Conservation (phyloP, 192 early-diverging fungal species). For the Rhizophagus sp. region DNA sequence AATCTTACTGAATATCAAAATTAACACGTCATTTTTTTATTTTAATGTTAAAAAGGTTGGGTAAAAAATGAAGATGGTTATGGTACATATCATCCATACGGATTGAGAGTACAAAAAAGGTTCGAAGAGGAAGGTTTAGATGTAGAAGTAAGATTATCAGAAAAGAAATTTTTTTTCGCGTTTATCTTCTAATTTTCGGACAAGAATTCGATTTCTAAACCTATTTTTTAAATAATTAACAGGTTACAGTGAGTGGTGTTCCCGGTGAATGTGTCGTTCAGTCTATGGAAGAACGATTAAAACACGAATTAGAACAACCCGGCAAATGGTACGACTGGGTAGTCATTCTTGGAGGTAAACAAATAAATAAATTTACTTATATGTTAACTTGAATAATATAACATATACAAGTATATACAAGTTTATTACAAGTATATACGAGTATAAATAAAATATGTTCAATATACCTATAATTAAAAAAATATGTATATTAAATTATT, state of each 20-base stretch:
- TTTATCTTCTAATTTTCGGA: neutral
- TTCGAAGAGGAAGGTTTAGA: slow-evolving; percentile 32
- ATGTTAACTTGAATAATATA: no score
- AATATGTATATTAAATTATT: no score
- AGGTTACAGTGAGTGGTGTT: slow-evolving; percentile 32
- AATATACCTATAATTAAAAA: no score
- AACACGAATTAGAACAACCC: slow-evolving; percentile 29
- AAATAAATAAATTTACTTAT: neutral
- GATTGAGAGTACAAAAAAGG: slow-evolving; percentile 22
- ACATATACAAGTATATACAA: no score
- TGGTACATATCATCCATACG: slow-evolving; percentile 29
- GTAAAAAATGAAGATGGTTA: slow-evolving; percentile 19
- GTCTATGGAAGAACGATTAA: slow-evolving; percentile 31
- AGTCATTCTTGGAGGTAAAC: slow-evolving; percentile 29
- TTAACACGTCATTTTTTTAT: neutral
- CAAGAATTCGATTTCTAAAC: neutral
- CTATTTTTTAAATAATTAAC: neutral
- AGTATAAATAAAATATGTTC: no score
- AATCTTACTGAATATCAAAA: neutral
- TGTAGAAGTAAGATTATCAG: slow-evolving; percentile 15
- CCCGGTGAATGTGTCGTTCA: slow-evolving; percentile 23
- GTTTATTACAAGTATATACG: no score
- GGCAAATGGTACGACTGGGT: slow-evolving; percentile 33
- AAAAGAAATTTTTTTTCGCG: neutral
- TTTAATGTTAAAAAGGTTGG: neutral